Conservation (phyloP, 2,329 filamentous ascomycete genomes). For the Canariomyces notabilis region DNA sequence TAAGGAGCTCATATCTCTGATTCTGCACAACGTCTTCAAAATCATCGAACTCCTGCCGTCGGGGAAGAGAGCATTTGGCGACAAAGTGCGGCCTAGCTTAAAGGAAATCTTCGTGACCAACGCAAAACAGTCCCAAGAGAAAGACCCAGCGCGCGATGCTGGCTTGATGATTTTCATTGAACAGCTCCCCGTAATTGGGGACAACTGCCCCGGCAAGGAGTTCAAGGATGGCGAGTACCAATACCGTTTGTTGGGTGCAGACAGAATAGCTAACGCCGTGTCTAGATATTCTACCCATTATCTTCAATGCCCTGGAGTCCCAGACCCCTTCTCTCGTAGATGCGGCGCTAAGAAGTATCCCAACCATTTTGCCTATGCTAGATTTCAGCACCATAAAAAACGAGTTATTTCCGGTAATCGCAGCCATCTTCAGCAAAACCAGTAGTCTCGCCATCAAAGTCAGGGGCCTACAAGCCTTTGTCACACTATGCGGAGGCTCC, state of each 20-base stretch:
- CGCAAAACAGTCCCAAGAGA: conserved; percentile 58
- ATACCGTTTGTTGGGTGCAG: not conserved
- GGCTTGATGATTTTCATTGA: conserved; percentile 89
- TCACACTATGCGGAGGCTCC: conserved; percentile 78
- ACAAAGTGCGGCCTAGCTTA: conserved; percentile 78
- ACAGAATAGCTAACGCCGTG: conserved; percentile 3
- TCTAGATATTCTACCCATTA: conserved; percentile 79
- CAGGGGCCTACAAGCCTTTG: conserved; percentile 82
- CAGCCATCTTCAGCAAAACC: conserved; percentile 84
- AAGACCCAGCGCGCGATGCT: conserved; percentile 78
- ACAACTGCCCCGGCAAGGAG: conserved; percentile 82
- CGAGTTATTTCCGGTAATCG: conserved; percentile 89
- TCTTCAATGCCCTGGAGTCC: conserved; percentile 79
- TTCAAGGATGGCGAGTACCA: conserved; percentile 75
- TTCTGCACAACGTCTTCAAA: conserved; percentile 88
- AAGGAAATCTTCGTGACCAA: conserved; percentile 74
- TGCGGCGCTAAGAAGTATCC: conserved; percentile 71
- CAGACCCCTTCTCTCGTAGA: conserved; percentile 86
- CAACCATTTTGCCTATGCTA: conserved; percentile 75
- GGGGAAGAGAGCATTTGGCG: conserved; percentile 72
- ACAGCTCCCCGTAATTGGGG: conserved; percentile 68
- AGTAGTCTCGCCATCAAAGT: conserved; percentile 94
- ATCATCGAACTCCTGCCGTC: conserved; percentile 71
- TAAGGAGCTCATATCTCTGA: conserved; percentile 74
- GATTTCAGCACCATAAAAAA: conserved; percentile 98